Base-by-base conservation (phyloP, 371 early-diverging fungal species). In the Coemansia sp. region DNA sequence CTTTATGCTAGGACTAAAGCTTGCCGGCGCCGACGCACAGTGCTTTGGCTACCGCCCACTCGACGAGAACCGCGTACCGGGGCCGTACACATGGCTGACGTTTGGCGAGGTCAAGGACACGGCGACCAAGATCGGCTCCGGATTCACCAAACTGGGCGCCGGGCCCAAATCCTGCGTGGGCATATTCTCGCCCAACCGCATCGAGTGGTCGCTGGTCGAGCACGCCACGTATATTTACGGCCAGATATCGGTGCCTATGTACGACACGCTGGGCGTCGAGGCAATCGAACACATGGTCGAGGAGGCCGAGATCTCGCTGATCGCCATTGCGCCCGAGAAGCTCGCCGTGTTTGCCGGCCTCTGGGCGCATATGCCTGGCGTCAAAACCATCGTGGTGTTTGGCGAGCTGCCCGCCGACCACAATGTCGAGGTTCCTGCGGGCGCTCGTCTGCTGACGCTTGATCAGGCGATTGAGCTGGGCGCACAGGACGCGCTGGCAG, bases 261-360 rank as follows among this genome's bases (percentile, higher is more conserved):
- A 98, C 77, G 96, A 98, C 74, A 98, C 98, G 5, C 85, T 98
- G 16, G 97, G 97, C n/a, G 82, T 84, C 9, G 90, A 88, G 10
- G 85, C 89, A 0, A 83, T 92, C 12, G 80, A 81, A 60, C 85
- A 83, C 56, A 86, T 89, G 52, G 77, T 87, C 16, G 82, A 83
- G 48, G 90, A 91, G 41, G 81, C 90, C 5, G 89, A 92, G 65
- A 72, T 72, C 60, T 20, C 56, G 14, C 81, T 91, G 64, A 71
- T 87, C n/a, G 79, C 86, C 5, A 78, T 94, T 20, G 79, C 95
- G 34, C 84, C 87, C 20, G 84, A 83, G 62, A 65, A 83, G 35
- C 77, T 79, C 1, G 63, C 81, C 33, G 80, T 83, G 35, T 62
- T 88, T 40, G 83, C 86, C 5, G 68, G 59, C n/a, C 69, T 70